Evolutionary conservation across 139 green algal species (phyloP), one percentile per base, ranked within the genome.

Genomic region (Asterochloris sp.): DNA sequence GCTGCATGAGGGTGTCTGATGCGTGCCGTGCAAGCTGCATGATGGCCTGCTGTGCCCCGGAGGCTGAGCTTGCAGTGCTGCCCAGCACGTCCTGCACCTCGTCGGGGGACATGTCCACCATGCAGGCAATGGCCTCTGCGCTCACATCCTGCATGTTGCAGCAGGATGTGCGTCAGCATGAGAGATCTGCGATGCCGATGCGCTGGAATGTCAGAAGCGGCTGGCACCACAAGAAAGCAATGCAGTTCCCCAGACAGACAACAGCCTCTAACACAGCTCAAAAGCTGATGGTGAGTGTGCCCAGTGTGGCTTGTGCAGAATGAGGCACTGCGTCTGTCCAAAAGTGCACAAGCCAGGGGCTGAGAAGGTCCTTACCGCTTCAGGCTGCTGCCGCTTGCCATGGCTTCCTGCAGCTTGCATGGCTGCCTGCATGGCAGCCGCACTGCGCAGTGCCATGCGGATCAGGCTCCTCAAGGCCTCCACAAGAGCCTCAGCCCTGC

Each of bases 51-150:
- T 54, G 38, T 54, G 38, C 38, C 38, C 38, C 38, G 38, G 38
- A 54, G 38, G 38, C 38, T 54, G 38, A 47, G 26, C 23, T 16
- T 23, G 62, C 60, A 24, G 67, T 23, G 66, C 62, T 67, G 16
- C 78, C 78, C 54, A 83, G 78, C 78, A 83, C 21, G 19, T 83
- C 78, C 26, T 27, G 38, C 60, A 83, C 79, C 69, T 83, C 79
- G 12, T 64, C 60, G n/a, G 64, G 60, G 79, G 47, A 78, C 79
- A 83, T 69, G 54, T 83, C 79, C 24, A 83, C 79, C 79, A 83
- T 71, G 24, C 23, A 62, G 16, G 79, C 79, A 26, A 83, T 76
- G 64, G 79, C 79, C 19, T 66, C 69, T 24, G 78, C 78, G 8
- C 47, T 82, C 14, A 82, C 63, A 13, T 73, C 78, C 47, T 82